Percentiles rank a stretch among this genome's conserved stretches.
Evolutionary conservation across 2,329 filamentous ascomycete species (phyloP).

Genomic region (Leptographium procerum): DNA sequence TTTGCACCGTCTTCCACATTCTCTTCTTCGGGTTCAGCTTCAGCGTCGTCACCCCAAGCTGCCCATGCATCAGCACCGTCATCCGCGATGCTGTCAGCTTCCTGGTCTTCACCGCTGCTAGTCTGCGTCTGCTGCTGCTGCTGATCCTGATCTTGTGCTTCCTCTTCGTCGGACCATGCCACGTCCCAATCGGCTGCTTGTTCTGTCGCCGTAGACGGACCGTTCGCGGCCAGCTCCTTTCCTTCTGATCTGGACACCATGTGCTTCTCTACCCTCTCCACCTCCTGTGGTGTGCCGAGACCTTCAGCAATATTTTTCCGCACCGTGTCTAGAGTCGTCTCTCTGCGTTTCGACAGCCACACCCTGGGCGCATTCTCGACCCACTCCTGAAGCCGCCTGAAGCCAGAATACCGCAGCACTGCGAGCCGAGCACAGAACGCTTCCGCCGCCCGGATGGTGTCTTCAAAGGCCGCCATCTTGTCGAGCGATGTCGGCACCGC

Average conservation of each 20-base stretch:
- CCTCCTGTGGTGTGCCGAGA: conserved; percentile 54
- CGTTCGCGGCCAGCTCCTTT: conserved; percentile 44
- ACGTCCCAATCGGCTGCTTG: conserved; percentile 60
- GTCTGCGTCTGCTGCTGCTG: conserved; percentile 1
- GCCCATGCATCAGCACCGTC: conserved; percentile 26
- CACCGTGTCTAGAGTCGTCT: conserved; percentile 65
- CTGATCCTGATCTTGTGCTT: conserved; percentile 20
- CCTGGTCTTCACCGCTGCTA: not conserved
- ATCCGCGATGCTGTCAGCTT: conserved; percentile 18
- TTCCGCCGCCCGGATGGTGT: conserved; percentile 51
- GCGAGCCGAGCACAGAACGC: conserved; percentile 54
- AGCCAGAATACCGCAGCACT: conserved; percentile 48
- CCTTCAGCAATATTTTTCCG: conserved; percentile 55
- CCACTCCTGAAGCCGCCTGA: conserved; percentile 63
- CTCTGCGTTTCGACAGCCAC: conserved; percentile 78
- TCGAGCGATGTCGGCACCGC: conserved; percentile 65
- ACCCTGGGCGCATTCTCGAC: conserved; percentile 65
- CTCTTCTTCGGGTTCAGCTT: conserved; percentile 11
- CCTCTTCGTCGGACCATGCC: conserved; percentile 65
- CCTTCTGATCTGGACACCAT: conserved; percentile 59
- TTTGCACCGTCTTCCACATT: conserved; percentile 12
- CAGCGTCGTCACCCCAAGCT: conserved; percentile 22
- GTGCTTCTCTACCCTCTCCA: conserved; percentile 78
- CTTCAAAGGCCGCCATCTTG: conserved; percentile 61
- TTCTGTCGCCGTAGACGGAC: conserved; percentile 29